Conservation (phyloP, 208 protist species). For the Leishmania amazonensis region DNA sequence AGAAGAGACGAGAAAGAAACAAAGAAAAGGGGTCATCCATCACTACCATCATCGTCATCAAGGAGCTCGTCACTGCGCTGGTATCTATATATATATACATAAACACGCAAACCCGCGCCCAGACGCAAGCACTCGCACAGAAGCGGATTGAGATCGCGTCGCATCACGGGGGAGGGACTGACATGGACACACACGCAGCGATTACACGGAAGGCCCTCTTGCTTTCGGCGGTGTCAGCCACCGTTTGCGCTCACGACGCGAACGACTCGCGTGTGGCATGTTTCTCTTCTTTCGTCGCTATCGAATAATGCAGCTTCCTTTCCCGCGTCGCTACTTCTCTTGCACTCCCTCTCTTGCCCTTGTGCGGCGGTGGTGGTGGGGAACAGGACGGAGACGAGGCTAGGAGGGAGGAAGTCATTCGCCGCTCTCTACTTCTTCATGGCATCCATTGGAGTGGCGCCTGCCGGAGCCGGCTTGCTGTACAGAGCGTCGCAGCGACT, state of each 20-base stretch:
- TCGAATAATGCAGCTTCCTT: not conserved
- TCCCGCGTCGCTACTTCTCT: not conserved
- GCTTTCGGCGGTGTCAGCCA: not conserved
- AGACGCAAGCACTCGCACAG: not conserved
- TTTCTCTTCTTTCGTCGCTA: not conserved
- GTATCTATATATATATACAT: not conserved
- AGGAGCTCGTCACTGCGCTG: not conserved
- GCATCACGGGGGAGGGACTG: not conserved
- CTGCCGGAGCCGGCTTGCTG: slow-evolving; percentile 1
- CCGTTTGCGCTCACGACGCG: not conserved
- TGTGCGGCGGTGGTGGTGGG: too few relatives aligned
- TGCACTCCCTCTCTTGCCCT: not conserved
- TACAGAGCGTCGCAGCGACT: slow-evolving; percentile 23
- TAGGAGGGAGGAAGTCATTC: not conserved
- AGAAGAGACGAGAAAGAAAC: slow-evolving; percentile 29
- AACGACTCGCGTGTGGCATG: not conserved
- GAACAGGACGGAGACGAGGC: not conserved
- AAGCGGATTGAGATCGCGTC: not conserved
- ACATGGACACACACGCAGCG: not conserved
- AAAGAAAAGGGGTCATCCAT: slow-evolving; percentile 1
- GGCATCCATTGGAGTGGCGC: not conserved
- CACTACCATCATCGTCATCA: not conserved
- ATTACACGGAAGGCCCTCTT: not conserved
- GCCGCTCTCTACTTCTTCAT: not conserved
- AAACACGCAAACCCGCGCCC: not conserved